A percentile compares a stretch with the other conserved stretches of the same genome.
Conservation (phyloP, 208 protist species). For the Phytomonas sp. region DNA sequence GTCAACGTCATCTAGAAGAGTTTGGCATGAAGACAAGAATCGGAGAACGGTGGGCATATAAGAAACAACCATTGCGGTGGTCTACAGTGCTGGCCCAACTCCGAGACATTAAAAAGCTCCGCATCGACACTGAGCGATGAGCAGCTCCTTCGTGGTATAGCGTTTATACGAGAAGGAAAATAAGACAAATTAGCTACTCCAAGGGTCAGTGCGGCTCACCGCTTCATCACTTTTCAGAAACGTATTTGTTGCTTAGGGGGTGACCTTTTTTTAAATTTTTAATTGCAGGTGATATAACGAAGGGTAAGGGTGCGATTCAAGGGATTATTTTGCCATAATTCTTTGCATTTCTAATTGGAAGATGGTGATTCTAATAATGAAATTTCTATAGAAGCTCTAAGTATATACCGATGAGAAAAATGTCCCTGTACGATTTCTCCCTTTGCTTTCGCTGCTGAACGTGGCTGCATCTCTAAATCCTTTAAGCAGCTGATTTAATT, state of each 20-base stretch:
- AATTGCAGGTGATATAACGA: not conserved
- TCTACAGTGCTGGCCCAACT: slow-evolving; percentile 32
- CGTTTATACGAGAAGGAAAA: not conserved
- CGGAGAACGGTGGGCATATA: slow-evolving; percentile 31
- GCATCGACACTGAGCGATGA: not conserved
- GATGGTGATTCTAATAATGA: not conserved
- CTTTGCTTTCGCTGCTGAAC: not conserved
- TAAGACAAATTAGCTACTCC: not conserved
- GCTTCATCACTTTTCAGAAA: not conserved
- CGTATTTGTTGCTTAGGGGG: not conserved
- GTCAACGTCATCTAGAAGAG: slow-evolving; percentile 38
- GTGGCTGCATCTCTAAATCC: not conserved
- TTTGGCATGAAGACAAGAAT: slow-evolving; percentile 24
- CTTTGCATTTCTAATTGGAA: not conserved
- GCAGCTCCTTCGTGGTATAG: not conserved
- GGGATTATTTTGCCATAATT: not conserved
- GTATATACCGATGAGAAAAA: not conserved
- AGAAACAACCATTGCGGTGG: slow-evolving; percentile 45
- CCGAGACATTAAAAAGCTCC: slow-evolving; percentile 15
- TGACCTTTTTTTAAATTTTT: not conserved
- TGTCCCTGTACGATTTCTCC: not conserved
- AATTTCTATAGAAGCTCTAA: not conserved
- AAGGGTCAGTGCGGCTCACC: not conserved
- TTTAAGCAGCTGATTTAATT: slow-evolving; percentile 1
- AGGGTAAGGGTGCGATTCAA: not conserved